phyloP scores from a whole-genome alignment of 106 monocot species.

The Gastrodia elata region DNA sequence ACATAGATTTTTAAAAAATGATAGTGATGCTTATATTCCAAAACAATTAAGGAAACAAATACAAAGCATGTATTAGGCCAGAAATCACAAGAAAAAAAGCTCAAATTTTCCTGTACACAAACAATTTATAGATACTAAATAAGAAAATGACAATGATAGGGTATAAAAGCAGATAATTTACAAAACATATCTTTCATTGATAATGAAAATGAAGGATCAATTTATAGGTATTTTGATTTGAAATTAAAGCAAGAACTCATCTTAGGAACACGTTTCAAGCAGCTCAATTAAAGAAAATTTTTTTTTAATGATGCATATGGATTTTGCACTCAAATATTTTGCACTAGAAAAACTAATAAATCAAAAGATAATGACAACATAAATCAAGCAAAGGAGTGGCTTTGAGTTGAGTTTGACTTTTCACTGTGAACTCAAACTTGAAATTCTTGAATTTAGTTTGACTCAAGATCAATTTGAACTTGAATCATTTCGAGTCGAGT shows the following conservation, averaged over 20 bases:
- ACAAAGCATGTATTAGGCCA: background rate
- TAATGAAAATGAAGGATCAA: background rate
- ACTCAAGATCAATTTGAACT: too few relatives aligned
- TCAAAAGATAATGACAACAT: background rate
- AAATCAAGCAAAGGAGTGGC: background rate
- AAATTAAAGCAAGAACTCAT: too few relatives aligned
- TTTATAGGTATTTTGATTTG: too few relatives aligned
- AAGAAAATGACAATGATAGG: background rate
- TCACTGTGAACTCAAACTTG: too few relatives aligned
- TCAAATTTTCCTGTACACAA: too few relatives aligned
- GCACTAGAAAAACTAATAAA: background rate
- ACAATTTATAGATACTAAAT: too few relatives aligned
- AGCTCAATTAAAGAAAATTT: background rate
- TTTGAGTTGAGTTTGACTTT: too few relatives aligned
- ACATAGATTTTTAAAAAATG: constrained; percentile 1
- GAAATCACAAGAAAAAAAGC: background rate
- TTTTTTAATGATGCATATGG: background rate
- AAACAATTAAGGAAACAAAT: background rate
- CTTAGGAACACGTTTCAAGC: background rate
- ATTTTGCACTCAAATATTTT: background rate
- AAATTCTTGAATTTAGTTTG: too few relatives aligned
- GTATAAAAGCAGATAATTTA: background rate
- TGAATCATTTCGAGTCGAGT: too few relatives aligned
- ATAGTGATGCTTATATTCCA: constrained; percentile 1
- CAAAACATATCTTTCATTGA: background rate